Conservation (phyloP, 345 rosid species). For the Salix dunnii region DNA sequence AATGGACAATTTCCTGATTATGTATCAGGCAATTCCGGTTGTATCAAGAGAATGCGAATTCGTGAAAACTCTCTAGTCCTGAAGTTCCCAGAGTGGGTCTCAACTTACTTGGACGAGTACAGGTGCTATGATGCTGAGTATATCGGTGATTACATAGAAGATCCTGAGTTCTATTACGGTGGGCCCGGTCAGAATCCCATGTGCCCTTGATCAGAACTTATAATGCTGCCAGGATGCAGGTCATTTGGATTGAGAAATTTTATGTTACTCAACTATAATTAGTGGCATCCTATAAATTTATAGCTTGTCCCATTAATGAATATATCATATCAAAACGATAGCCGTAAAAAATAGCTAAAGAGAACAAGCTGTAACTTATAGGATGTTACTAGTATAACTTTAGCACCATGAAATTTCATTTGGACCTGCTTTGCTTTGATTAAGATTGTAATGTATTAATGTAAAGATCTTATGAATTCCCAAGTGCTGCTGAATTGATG, state of each 20-base stretch:
- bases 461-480: too few relatives aligned
- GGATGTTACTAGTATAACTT: too few relatives aligned
- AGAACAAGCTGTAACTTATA: too few relatives aligned
- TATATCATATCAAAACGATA: too few relatives aligned
- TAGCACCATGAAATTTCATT: too few relatives aligned
- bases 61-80: conserved; percentile 40
- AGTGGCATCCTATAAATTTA: too few relatives aligned
- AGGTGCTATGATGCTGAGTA: conserved; percentile 33
- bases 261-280: too few relatives aligned
- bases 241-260: background rate
- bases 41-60: conserved; percentile 36
- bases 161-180: conserved; percentile 55
- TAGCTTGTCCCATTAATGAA: too few relatives aligned
- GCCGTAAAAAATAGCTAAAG: too few relatives aligned
- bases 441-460: background rate
- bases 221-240: background rate
- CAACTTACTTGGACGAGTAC: conserved; percentile 37
- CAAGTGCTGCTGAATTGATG: too few relatives aligned
- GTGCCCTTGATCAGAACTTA: conserved; percentile 38
- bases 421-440: background rate
- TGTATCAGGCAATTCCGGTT: conserved; percentile 31
- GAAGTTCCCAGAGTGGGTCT: conserved; percentile 43
- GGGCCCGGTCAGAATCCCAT: conserved; percentile 40
- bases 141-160: conserved; percentile 40
- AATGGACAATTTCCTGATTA: conserved; percentile 42